Percentiles rank a stretch among this genome's conserved stretches.
Conservation (phyloP, 345 rosid genomes). For the Hibiscus mutabilis region DNA sequence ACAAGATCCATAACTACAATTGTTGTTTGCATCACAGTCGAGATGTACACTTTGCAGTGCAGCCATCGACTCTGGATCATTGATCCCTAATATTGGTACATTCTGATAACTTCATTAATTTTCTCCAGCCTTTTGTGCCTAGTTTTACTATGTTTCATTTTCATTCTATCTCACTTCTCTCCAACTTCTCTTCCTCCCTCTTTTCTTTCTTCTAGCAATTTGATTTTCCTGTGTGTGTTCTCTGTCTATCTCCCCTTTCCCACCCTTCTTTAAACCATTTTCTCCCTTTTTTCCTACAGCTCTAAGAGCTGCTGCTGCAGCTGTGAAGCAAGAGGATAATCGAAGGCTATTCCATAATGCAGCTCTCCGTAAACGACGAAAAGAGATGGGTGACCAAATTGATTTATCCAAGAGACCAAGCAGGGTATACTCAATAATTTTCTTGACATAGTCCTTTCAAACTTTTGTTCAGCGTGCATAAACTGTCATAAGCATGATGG, state of each 20-base stretch:
- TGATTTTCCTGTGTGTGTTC: background rate
- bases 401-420: constrained; percentile 53
- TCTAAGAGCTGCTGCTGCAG: constrained; percentile 88
- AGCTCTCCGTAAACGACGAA: constrained; percentile 81
- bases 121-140: background rate
- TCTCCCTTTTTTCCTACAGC: constrained; percentile 33
- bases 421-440: constrained; percentile 31
- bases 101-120: constrained; percentile 2
- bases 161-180: background rate
- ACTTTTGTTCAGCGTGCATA: background rate
- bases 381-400: constrained; percentile 75
- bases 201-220: background rate
- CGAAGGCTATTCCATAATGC: constrained; percentile 85
- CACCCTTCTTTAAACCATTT: background rate
- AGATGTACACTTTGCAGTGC: constrained; percentile 87
- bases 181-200: background rate
- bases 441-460: background rate
- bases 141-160: constrained; percentile 4
- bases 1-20: constrained; percentile 25
- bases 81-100: constrained; percentile 81
- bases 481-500: background rate
- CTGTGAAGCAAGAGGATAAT: constrained; percentile 85
- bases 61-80: constrained; percentile 59
- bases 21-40: constrained; percentile 57
- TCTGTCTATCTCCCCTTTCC: background rate